Evolutionary conservation across 768 basidiomycete species (phyloP), one percentile per base, ranked within the genome.

Genomic region (Boletellus emodensis): DNA sequence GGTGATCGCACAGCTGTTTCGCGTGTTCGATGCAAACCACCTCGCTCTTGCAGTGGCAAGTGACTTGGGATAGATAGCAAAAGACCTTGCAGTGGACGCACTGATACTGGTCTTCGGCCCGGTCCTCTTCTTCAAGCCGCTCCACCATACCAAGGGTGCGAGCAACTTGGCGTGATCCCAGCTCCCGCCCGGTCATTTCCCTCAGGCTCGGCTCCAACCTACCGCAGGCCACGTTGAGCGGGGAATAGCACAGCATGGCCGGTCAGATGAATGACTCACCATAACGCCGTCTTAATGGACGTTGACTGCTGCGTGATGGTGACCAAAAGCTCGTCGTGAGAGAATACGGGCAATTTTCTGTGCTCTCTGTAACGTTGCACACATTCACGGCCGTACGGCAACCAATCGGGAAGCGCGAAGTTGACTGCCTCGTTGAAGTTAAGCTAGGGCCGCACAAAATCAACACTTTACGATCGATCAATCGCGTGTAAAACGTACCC

Each of bases 351-450:
- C 36, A 90, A 76, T 67, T 98, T 98, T 67, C 83, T 73, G 68
- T 96, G 87, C 55, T 90, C 84, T 60, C 90, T 84, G 67, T 99
- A 98, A 38, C 90, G 81, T 62, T 85, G 78, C 12, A 94, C 92
- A 63, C 93, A 96, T 49, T 89, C 89, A 36, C 88, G 80, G 33
- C 90, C 96, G 55, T 81, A 83, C 8, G 86, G 75, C 40, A 98
- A 73, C 96, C 96, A 99, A 65, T 97, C 93, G 22, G 94, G 91
- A 24, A 96, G 75, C 11, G 96, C 95, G 62, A 98, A 98, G 68
- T 99, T 98, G 62, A 98, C 95, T 4, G 95, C 96, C 73, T 98
- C 96, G 67, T 97, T 97, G 75, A 97, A 94, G 72, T 99, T 99
- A 61, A 98, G 73, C 94, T 96, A 61, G 15, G 34, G 58, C 56